These are phyloP conservation scores for Glycine tomentella DNA, from an alignment of 306 rosid genomes.

Conservation along the genomic window DNA sequence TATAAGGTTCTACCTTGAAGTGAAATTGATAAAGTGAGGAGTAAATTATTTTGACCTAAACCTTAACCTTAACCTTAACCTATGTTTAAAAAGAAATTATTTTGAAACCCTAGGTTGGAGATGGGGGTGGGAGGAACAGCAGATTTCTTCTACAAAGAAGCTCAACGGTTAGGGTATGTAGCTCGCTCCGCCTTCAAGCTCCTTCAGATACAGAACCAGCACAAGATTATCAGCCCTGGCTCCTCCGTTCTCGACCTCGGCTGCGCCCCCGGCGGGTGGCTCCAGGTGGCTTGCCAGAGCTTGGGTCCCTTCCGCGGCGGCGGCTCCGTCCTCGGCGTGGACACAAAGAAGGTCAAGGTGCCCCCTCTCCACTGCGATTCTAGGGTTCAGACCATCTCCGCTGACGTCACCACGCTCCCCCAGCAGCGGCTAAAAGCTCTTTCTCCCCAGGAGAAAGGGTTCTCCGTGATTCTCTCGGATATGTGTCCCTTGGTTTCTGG, in stretches of 20 bases:
- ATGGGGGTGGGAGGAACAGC: conserved; percentile 82
- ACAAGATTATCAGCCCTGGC: conserved; percentile 68
- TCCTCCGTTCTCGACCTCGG: conserved; percentile 91
- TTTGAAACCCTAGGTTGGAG: not conserved
- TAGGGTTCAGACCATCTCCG: conserved; percentile 74
- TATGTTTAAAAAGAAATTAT: not conserved
- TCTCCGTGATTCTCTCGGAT: conserved; percentile 82
- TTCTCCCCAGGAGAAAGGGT: conserved; percentile 75
- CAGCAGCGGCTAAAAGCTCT: conserved; percentile 55
- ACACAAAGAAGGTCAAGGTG: conserved; percentile 87
- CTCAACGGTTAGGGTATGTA: conserved; percentile 94
- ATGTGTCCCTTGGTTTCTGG: conserved; percentile 96
- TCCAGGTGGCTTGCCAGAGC: conserved; percentile 95
- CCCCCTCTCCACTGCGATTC: conserved; percentile 83
- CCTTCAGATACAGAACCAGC: conserved; percentile 84
- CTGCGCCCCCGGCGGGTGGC: conserved; percentile 98
- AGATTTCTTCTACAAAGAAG: conserved; percentile 93
- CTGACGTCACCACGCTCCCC: conserved; percentile 80
- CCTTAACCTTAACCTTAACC: too few species aligned
- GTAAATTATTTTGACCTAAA: too few species aligned
- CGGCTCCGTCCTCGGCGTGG: conserved; percentile 82
- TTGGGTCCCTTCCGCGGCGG: conserved; percentile 74
- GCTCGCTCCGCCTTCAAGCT: conserved; percentile 97
- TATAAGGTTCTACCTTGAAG: too few species aligned
- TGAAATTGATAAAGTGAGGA: too few species aligned